Conservation (phyloP, 495 filamentous ascomycete species). For the Podospora conica region DNA sequence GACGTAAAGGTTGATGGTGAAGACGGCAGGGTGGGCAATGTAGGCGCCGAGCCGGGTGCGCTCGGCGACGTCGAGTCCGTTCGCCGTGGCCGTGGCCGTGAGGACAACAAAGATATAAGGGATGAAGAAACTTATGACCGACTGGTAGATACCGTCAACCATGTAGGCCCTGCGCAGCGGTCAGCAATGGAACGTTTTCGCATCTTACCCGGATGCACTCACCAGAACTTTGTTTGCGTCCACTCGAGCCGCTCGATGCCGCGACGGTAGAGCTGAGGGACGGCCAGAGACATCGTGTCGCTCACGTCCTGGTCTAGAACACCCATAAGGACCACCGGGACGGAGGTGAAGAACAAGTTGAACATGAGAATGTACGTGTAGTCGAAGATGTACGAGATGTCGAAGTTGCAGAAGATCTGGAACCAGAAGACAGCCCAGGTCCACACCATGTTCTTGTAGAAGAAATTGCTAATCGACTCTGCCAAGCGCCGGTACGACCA, state of each 20-base stretch:
- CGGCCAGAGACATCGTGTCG: conserved; percentile 86
- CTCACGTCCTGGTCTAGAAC: conserved; percentile 96
- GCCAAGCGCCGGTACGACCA: conserved; percentile 93
- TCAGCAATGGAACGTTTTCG: conserved; percentile 7
- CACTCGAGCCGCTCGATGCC: conserved; percentile 97
- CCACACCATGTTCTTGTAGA: conserved; percentile 99
- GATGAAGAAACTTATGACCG: conserved; percentile 87
- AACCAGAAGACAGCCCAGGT: conserved; percentile 98
- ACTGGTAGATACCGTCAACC: conserved; percentile 92
- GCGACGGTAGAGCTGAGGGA: conserved; percentile 90
- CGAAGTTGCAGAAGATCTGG: conserved; percentile 90
- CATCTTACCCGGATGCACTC: conserved; percentile 23
- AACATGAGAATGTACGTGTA: conserved; percentile 95
- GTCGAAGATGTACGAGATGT: conserved; percentile 93
- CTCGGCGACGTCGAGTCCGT: conserved; percentile 68
- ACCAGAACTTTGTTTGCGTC: conserved; percentile 98
- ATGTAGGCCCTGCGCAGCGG: conserved; percentile 71
- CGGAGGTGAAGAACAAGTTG: conserved; percentile 94
- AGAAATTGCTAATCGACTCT: conserved; percentile 97
- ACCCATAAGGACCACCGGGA: conserved; percentile 93
- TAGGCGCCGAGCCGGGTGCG: conserved; percentile 76
- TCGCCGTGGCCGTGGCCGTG: conserved; percentile 58
- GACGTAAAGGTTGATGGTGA: conserved; percentile 89
- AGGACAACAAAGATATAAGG: conserved; percentile 70
- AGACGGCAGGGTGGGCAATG: conserved; percentile 68